Percentiles rank a stretch among this genome's conserved stretches.
Evolutionary conservation across 352 stramenopile genomes (phyloP).

Genomic region (Albugo candida): DNA sequence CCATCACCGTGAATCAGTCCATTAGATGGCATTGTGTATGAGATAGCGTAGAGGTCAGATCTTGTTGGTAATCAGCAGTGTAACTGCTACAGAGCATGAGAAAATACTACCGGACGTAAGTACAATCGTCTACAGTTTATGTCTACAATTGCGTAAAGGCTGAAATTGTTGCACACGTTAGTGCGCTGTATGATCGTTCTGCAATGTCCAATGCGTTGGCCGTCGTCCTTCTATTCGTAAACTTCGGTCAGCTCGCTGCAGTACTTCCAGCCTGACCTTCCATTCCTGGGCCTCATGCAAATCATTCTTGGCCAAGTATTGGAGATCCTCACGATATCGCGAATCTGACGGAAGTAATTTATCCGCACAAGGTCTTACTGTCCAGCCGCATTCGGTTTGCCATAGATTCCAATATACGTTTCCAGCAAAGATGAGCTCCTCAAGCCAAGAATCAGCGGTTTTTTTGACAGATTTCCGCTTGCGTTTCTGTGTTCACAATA

Average conservation of each 20-base stretch:
- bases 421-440: conserved; percentile 45
- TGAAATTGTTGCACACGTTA: conserved; percentile 4
- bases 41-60: too few species aligned
- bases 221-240: conserved; percentile 46
- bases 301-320: conserved; percentile 40
- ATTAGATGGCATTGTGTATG: too few species aligned
- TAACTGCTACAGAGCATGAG: too few species aligned
- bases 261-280: conserved; percentile 64
- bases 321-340: conserved; percentile 45
- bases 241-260: conserved; percentile 63
- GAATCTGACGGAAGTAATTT: conserved; percentile 56
- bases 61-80: too few species aligned
- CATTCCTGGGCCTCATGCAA: conserved; percentile 67
- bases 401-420: conserved; percentile 54
- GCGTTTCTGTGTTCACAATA: conserved; percentile 40
- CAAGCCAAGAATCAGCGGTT: conserved; percentile 59
- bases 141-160: neutral
- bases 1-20: too few species aligned
- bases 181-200: conserved; percentile 20
- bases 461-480: conserved; percentile 44
- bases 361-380: conserved; percentile 28
- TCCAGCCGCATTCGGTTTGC: conserved; percentile 33
- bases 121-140: too few species aligned
- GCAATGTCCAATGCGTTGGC: conserved; percentile 55
- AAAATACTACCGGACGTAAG: too few species aligned